Percentiles rank a stretch among this genome's conserved stretches.
Conservation (phyloP, 192 early-diverging fungal genomes). For the Funneliformis mosseae region DNA sequence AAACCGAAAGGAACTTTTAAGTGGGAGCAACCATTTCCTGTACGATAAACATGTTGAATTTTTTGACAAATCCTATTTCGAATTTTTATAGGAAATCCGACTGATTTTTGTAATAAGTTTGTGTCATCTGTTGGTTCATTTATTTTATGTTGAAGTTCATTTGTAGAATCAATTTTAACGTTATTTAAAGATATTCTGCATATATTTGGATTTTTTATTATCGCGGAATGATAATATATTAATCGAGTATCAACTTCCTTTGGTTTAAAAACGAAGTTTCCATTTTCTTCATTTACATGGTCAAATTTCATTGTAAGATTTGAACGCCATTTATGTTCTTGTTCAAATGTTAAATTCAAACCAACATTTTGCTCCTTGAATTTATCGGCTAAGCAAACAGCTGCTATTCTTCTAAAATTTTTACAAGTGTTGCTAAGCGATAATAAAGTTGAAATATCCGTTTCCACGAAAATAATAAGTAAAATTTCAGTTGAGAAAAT, state of each 20-base stretch:
- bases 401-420: background rate
- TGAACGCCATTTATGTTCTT: conserved; percentile 13
- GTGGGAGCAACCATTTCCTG: background rate
- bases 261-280: conserved; percentile 9
- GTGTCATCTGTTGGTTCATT: background rate
- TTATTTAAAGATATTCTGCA: background rate
- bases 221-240: background rate
- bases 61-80: background rate
- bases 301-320: background rate
- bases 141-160: no score
- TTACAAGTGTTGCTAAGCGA: background rate
- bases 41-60: background rate
- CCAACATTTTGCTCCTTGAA: background rate
- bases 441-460: background rate
- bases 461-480: background rate
- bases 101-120: conserved; percentile 16
- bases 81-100: background rate
- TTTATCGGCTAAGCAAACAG: background rate
- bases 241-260: background rate
- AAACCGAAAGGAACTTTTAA: conserved; percentile 5
- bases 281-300: background rate
- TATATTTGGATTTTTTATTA: background rate
- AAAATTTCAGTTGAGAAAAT: background rate
- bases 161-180: no score
- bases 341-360: background rate